Evolutionary conservation across 352 stramenopile genomes (phyloP).

Genomic region (Elongisporangium undulatum): DNA sequence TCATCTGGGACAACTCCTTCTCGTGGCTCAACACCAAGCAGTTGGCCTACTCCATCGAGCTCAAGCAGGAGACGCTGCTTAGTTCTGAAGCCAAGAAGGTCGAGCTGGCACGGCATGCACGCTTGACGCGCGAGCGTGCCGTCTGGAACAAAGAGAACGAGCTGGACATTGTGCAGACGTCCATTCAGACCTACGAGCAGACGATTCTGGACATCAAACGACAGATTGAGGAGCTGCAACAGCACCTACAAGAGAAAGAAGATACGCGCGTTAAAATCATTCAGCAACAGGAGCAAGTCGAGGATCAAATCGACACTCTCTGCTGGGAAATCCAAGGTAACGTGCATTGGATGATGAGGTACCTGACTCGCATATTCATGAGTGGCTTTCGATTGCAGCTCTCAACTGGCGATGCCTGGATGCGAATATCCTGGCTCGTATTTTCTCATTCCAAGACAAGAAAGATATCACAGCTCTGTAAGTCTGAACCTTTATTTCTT

Average conservation of each 20-base stretch:
- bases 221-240: constrained; percentile 56
- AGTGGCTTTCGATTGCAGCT: constrained; percentile 10
- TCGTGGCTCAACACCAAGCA: constrained; percentile 82
- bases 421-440: constrained; percentile 16
- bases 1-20: constrained; percentile 81
- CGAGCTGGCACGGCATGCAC: constrained; percentile 37
- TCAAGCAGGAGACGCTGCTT: constrained; percentile 50
- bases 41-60: constrained; percentile 65
- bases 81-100: constrained; percentile 33
- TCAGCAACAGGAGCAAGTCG: constrained; percentile 31
- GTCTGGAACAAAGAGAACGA: constrained; percentile 29
- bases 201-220: constrained; percentile 42
- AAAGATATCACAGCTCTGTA: constrained; percentile 35
- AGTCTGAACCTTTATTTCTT: neutral
- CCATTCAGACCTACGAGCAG: constrained; percentile 37
- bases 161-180: constrained; percentile 33
- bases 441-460: constrained; percentile 22
- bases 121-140: constrained; percentile 38
- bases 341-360: neutral
- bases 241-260: constrained; percentile 30
- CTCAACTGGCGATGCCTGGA: constrained; percentile 49
- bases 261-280: constrained; percentile 22
- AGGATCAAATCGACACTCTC: constrained; percentile 52
- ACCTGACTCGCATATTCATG: neutral
- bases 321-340: constrained; percentile 66